Percentiles rank a stretch among this genome's conserved stretches.
Evolutionary conservation across 225 moss, liverwort and hornwort species (phyloP).

Genomic region (Pseudisothecium myosuroides): DNA sequence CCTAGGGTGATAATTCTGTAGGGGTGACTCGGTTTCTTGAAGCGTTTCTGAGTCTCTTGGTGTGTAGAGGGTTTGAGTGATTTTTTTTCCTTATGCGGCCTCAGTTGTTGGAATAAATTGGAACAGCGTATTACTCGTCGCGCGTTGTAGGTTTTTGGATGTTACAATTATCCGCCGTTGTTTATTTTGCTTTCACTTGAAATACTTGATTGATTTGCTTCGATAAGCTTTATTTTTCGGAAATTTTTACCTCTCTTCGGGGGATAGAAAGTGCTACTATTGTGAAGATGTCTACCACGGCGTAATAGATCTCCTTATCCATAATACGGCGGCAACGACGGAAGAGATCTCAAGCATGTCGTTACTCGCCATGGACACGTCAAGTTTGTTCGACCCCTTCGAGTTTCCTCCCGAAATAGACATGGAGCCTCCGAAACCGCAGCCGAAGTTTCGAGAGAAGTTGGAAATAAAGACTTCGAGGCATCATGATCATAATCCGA

Average conservation of each 20-base stretch:
- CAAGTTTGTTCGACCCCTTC: conserved; percentile 50
- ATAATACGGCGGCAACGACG: background rate
- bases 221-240: background rate
- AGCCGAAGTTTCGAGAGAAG: conserved; percentile 39
- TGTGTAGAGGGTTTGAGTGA: background rate
- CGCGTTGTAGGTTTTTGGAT: background rate
- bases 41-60: background rate
- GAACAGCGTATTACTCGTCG: background rate
- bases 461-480: conserved; percentile 37
- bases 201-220: background rate
- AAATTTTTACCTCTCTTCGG: background rate
- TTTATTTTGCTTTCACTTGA: background rate
- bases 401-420: conserved; percentile 40
- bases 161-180: background rate
- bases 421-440: conserved; percentile 23
- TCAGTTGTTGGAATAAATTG: background rate
- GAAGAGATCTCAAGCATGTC: conserved; percentile 26
- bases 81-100: background rate
- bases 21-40: conserved; percentile 1
- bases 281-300: background rate
- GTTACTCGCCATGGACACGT: conserved; percentile 50
- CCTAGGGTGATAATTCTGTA: background rate
- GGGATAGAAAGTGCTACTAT: background rate
- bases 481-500: conserved; percentile 24
- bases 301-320: background rate